Conservation (phyloP, 768 basidiomycete species). For the Rhodotorula toruloides region DNA sequence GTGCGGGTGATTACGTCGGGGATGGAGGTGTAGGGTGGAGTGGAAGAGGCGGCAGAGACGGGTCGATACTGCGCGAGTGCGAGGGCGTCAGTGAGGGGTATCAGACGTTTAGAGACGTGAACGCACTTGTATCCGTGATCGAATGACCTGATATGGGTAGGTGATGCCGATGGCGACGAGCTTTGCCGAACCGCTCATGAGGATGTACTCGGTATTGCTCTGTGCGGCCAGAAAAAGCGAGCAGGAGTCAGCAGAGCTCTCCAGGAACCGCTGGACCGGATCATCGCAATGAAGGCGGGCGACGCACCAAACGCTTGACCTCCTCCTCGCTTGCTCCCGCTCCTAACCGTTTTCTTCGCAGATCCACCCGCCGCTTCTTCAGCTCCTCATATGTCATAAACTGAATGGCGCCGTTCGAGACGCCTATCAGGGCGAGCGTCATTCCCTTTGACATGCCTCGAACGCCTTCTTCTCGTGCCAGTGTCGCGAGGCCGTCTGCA, state of each 20-base stretch:
- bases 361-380: constrained; percentile 72
- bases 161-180: constrained; percentile 73
- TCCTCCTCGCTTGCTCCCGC: constrained; percentile 53
- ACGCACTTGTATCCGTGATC: constrained; percentile 82
- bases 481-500: constrained; percentile 66
- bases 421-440: constrained; percentile 78
- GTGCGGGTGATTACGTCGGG: constrained; percentile 72
- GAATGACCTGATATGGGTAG: constrained; percentile 95
- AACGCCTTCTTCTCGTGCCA: constrained; percentile 68
- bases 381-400: constrained; percentile 96
- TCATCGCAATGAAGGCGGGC: not conserved
- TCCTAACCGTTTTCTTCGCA: constrained; percentile 19
- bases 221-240: constrained; percentile 45
- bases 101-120: not conserved
- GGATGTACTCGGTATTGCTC: constrained; percentile 85
- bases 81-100: not conserved
- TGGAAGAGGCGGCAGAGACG: not conserved
- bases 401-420: constrained; percentile 88
- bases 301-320: constrained; percentile 76
- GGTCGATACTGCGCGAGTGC: constrained; percentile 23
- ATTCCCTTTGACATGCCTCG: constrained; percentile 82
- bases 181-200: constrained; percentile 89
- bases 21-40: constrained; percentile 66
- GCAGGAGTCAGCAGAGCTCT: too few relatives aligned
- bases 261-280: not conserved